phyloP scores from a whole-genome alignment of 2,329 filamentous ascomycete species.

The Teratosphaeria gauchensis region DNA sequence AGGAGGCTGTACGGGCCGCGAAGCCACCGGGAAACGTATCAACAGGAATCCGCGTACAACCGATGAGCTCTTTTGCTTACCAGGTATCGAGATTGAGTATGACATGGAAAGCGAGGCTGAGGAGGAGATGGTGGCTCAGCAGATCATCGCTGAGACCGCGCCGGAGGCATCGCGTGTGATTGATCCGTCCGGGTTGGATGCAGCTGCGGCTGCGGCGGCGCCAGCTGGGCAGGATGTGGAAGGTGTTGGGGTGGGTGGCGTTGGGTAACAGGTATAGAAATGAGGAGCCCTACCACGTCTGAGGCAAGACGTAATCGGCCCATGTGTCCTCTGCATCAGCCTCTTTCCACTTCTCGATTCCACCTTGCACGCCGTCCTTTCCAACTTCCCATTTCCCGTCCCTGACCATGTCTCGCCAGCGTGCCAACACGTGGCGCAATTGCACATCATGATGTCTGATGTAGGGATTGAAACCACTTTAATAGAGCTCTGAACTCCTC shows the following conservation, averaged over 20 bases:
- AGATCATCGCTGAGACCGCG: neutral
- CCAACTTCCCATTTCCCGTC: neutral
- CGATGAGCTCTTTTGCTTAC: conserved; percentile 57
- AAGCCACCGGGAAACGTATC: conserved; percentile 23
- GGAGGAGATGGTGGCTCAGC: neutral
- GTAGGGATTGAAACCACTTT: neutral
- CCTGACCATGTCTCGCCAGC: neutral
- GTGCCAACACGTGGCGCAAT: neutral
- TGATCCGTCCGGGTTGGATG: neutral
- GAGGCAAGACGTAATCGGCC: neutral
- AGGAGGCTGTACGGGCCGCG: conserved; percentile 52
- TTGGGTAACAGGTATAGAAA: too few relatives aligned
- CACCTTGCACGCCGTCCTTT: neutral
- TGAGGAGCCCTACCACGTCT: neutral
- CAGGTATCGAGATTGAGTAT: conserved; percentile 18
- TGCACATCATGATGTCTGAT: neutral
- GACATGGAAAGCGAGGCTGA: conserved; percentile 2
- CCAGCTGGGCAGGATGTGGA: too few relatives aligned
- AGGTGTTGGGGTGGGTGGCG: too few relatives aligned
- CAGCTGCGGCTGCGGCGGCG: too few relatives aligned
- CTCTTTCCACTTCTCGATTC: neutral
- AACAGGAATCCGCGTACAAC: conserved; percentile 30
- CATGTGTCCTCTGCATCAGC: neutral
- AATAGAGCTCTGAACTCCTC: neutral
- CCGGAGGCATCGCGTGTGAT: neutral